Evolutionary conservation across 352 stramenopile genomes (phyloP), one percentile per base, ranked within the genome.

Genomic region (Pythium volutum): DNA sequence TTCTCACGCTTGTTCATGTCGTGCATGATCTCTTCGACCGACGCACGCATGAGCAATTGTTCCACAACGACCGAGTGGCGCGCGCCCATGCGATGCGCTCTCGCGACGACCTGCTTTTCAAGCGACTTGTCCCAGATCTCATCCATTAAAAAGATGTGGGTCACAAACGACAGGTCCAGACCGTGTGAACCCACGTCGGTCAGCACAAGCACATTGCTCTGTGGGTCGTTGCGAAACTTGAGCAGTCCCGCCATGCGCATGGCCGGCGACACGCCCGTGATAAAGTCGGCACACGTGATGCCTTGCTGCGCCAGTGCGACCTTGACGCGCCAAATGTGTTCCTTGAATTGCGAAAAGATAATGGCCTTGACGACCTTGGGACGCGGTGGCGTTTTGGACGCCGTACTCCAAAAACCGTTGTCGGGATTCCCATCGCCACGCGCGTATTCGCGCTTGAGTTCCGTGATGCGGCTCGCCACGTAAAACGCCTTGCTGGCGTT

Each of bases 101-200:
- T 81, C 51, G 92, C 95, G 27, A 99, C 82, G 45, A 98, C 94
- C 76, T 99, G 97, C 27, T 96, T 75, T 66, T 98, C 88, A 15
- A 99, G 67, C 14, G 84, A 96, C 57, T 97, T 96, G 70, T 99
- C 96, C 84, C 87, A 98, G 33, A 99, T 97, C 59, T 98, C 87
- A 46, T 99, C 96, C 65, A 98, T 87, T 31, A 99, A 74, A 59
- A 98, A 98, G n/a, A 99, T 97, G 70, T 99, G 95, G 25, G 96
- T 99, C 22, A 98, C 93, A 76, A 99, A 99, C 41, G 89, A 98
- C 12, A 99, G 74, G 64, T 99, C 96, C 47, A 99, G 82, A 14
- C 97, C 97, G 54, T 98, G 88, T 20, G 85, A 96, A 1, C 97
- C 97, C 59, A 98, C 88, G 39, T 98, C 96, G 0, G 81, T 93